phyloP scores from a whole-genome alignment of 129 eudicot genomes.

The Pulicaria dysenterica region DNA sequence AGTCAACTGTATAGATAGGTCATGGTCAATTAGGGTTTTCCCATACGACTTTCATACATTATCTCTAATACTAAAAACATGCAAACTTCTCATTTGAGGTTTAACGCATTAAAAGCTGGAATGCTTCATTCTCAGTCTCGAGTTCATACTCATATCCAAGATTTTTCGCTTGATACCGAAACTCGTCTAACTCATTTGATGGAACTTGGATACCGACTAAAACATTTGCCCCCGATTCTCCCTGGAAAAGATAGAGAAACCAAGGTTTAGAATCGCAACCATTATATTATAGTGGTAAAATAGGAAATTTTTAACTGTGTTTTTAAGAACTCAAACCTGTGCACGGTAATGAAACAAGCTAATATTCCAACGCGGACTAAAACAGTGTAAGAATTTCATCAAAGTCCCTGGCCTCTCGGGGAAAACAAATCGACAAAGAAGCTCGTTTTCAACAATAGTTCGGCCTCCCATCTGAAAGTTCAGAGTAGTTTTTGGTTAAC shows the following conservation, averaged over 20 bases:
- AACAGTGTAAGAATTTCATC: conserved; percentile 81
- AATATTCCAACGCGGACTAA: conserved; percentile 97
- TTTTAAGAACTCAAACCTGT: conserved; percentile 58
- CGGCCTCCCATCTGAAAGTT: conserved; percentile 87
- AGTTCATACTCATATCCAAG: conserved; percentile 81
- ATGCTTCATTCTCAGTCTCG: conserved; percentile 71
- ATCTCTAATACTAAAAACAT: conserved; percentile 11
- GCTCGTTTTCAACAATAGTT: conserved; percentile 73
- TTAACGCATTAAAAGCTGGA: conserved; percentile 73
- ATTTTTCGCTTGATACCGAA: conserved; percentile 55
- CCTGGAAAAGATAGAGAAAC: conserved; percentile 42
- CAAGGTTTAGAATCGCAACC: too few relatives aligned
- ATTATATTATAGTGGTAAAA: not conserved
- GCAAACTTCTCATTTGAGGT: not conserved
- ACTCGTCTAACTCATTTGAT: conserved; percentile 58
- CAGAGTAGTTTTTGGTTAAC: not conserved
- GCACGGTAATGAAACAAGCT: conserved; percentile 96
- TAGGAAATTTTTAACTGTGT: not conserved
- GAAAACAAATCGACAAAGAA: conserved; percentile 82
- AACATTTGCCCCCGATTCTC: conserved; percentile 95
- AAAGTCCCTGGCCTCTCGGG: conserved; percentile 97
- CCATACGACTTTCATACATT: too few relatives aligned
- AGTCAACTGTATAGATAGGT: too few relatives aligned
- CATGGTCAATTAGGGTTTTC: too few relatives aligned
- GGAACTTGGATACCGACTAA: conserved; percentile 90